phyloP scores from a whole-genome alignment of 2,329 filamentous ascomycete genomes.

The Cryphonectria naterciae region DNA sequence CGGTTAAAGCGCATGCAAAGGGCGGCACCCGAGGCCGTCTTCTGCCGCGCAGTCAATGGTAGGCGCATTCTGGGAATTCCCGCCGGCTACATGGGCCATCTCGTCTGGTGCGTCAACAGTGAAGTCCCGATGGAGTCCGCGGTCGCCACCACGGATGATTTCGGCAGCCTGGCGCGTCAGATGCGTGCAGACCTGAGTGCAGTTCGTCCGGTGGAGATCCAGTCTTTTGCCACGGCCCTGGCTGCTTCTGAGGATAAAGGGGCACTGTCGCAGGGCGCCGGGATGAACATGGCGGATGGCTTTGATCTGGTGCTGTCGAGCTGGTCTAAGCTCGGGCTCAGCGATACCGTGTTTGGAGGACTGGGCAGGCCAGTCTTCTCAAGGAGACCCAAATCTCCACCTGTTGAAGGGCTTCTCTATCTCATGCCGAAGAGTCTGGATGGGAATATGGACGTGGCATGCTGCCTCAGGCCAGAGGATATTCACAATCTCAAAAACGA shows the following conservation, averaged over 20 bases:
- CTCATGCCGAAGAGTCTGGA: conserved; percentile 19
- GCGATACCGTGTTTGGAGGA: conserved; percentile 15
- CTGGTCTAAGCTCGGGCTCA: conserved; percentile 17
- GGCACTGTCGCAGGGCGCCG: conserved; percentile 12
- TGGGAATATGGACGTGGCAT: conserved; percentile 18
- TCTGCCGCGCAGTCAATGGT: conserved; percentile 22
- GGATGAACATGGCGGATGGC: conserved; percentile 11
- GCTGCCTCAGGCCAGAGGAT: conserved; percentile 19
- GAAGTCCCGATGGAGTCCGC: conserved; percentile 10
- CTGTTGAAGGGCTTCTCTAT: conserved; percentile 22
- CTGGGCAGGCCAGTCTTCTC: conserved; percentile 20
- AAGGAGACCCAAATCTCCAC: conserved; percentile 18
- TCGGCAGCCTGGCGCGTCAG: conserved; percentile 12
- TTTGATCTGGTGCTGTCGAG: conserved; percentile 23
- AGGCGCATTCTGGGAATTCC: conserved; percentile 16
- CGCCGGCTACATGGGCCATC: conserved; percentile 21
- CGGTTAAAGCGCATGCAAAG: conserved; percentile 20
- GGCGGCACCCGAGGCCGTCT: background rate
- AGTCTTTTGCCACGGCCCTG: conserved; percentile 23
- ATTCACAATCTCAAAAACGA: conserved; percentile 15
- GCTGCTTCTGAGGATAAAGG: conserved; percentile 22
- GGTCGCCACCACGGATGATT: conserved; percentile 10
- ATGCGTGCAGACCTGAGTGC: conserved; percentile 16
- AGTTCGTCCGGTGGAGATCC: conserved; percentile 15
- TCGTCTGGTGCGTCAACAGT: conserved; percentile 18